A percentile compares a stretch with the other conserved stretches of the same genome.
These are phyloP conservation scores for Westerdykella ornata DNA, from an alignment of 2,329 filamentous ascomycete species.

Conservation along the genomic window DNA sequence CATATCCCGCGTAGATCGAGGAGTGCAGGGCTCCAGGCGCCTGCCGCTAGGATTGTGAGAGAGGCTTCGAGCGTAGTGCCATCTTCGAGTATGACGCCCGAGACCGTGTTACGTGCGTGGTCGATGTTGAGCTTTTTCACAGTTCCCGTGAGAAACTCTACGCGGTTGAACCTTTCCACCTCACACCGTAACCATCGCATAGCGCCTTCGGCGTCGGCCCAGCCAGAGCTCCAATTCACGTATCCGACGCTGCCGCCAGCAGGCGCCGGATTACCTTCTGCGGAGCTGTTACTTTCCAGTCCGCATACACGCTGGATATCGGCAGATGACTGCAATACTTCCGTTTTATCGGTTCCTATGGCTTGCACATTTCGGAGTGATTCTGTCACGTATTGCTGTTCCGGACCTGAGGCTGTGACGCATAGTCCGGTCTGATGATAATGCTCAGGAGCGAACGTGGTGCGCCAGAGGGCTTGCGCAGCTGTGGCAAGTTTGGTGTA, in stretches of 20 bases:
- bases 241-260: slow-evolving; percentile 58
- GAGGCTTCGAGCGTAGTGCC: slow-evolving; percentile 54
- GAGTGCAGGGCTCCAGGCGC: slow-evolving; percentile 76
- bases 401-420: slow-evolving; percentile 51
- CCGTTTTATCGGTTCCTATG: slow-evolving; percentile 35
- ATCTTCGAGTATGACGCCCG: slow-evolving; percentile 53
- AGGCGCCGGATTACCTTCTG: slow-evolving; percentile 9
- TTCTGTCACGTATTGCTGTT: slow-evolving; percentile 37
- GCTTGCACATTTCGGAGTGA: slow-evolving; percentile 33
- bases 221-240: slow-evolving; percentile 66
- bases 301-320: slow-evolving; percentile 39
- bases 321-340: slow-evolving; percentile 33
- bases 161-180: slow-evolving; percentile 50
- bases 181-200: slow-evolving; percentile 58
- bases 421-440: slow-evolving; percentile 66
- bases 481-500: slow-evolving; percentile 68
- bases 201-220: slow-evolving; percentile 68
- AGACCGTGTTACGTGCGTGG: slow-evolving; percentile 35
- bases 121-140: slow-evolving; percentile 40
- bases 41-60: slow-evolving; percentile 72
- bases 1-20: slow-evolving; percentile 71
- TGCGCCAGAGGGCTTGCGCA: slow-evolving; percentile 65
- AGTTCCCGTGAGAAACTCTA: slow-evolving; percentile 47
- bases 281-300: slow-evolving; percentile 21
- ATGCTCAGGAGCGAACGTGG: slow-evolving; percentile 56